These are phyloP conservation scores for Hyparrhenia diplandra DNA, from an alignment of 176 grass and related monocot species.

Conservation along the genomic window DNA sequence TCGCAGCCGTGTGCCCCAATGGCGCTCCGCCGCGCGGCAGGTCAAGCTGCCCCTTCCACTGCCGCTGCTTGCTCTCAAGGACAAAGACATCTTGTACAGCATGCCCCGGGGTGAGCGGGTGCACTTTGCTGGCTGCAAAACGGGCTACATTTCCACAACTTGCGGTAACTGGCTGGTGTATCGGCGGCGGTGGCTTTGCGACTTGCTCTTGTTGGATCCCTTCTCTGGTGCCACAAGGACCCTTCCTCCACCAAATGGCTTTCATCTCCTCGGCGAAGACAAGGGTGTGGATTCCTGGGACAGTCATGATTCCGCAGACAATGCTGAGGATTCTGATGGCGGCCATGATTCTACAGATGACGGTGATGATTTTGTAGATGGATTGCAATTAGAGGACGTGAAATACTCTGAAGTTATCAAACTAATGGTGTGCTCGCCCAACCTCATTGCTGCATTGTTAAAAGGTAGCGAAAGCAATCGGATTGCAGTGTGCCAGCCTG, in stretches of 20 bases:
- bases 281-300: too few species aligned
- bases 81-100: background rate
- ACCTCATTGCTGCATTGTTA: too few species aligned
- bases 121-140: background rate
- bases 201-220: background rate
- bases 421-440: too few species aligned
- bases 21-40: background rate
- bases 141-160: background rate
- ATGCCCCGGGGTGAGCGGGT: background rate
- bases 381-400: too few species aligned
- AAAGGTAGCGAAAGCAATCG: too few species aligned
- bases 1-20: background rate
- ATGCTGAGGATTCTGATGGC: background rate
- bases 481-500: too few species aligned
- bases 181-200: background rate
- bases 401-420: too few species aligned
- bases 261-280: too few species aligned
- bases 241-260: background rate
- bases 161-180: background rate
- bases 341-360: background rate
- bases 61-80: background rate
- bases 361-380: background rate
- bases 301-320: too few species aligned
- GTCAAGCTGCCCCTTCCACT: background rate
- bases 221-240: background rate